Base-by-base conservation (phyloP, 1,284 basidiomycete genomes). In the Cryptococcus deneoformans region DNA sequence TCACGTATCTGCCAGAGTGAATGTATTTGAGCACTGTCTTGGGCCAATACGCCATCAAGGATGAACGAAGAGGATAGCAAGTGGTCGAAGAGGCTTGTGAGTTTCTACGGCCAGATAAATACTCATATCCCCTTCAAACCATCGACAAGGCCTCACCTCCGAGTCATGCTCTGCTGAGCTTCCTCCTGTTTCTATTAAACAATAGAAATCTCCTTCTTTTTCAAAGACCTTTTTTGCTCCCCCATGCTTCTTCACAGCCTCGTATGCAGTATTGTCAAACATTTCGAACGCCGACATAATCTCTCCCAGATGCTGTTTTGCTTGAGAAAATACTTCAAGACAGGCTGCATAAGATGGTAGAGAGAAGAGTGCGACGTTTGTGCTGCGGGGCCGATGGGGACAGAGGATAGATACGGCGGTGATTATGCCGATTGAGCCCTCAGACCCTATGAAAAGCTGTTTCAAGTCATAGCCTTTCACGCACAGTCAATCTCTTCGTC, bases 271-370 rank as follows among this genome's bases (percentile, higher is more conserved):
- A 53, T 64, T 67, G 75, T 99, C 96, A 60, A 96, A 91, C 77
- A 90, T 98, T 77, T 99, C 96, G 73, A 99, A 99, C 0, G 96
- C 96, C 0, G 92, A 97, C 20, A 99, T 83, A 61, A 99, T 95
- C 80, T 99, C 96, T 6, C 90, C 92, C 6, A 97, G 81, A 66
- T 92, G 86, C 36, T 82, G 80, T 72, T 82, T 80, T 77, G 50
- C 80, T 61, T 81, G 79, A 14, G 72, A 75, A 65, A 82, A 84
- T 44, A 82, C 80, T 34, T 73, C 69, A 59, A 83, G 81, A 20
- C 84, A 80, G 10, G 74, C 77, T 29, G 80, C 79, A 70, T 82
- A 85, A 11, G 79, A 78, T 14, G 79, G 70, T 3, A 83, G 75
- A 11, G 80, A 80, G 20, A 20, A 82, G 80, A 82, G 80, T 37